Evolutionary conservation across 2,329 filamentous ascomycete genomes (phyloP), one percentile per base, ranked within the genome.

Genomic region (Emmonsia crescens): DNA sequence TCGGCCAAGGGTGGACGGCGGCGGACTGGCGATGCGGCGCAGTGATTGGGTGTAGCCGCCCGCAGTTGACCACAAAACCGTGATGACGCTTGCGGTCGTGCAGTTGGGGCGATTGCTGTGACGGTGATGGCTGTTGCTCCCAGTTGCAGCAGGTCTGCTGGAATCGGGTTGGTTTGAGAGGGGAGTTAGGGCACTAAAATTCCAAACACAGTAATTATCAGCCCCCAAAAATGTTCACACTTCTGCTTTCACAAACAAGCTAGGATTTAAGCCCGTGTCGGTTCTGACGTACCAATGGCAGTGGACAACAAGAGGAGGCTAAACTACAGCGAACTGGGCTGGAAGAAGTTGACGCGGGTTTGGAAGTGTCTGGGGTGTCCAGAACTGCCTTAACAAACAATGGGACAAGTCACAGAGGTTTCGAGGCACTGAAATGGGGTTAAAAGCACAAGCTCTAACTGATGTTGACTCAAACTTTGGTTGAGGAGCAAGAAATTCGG

Each of bases 81-180:
- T 60, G 59, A 55, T 60, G 36, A 60, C 59, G 55, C 59, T 60
- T 36, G 29, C 10, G 4, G 48, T 38, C 48, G 14, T 60, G 59
- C 59, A 60, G 59, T 21, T 44, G 59, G 59, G 36, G 49, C 46
- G 44, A 55, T 55, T 49, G 21, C 10, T 3, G 42, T 24, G 21
- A 14, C 6, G 57, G 27, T 48, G 57, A 44, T 29, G 54, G 55
- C 36, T 40, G 33, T 24, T 57, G 40, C 31, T 44, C 55, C 29
- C 51, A 54, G 51, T 31, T 21, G 51, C 51, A 29, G 51, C 51
- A 54, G 29, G 27, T 27, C 27, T 52, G 27, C 29, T 29, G 48
- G 24, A 51, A 5, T 31, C 5, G 16, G 48, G 49, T 48, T 48
- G 46, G 21, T 12, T 4, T n/a, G 16, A 33, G 27, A 6, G 19